Percentiles rank a stretch among this genome's conserved stretches.
Evolutionary conservation across 1,284 basidiomycete species (phyloP).

Genomic region (Microbotryum violaceum): DNA sequence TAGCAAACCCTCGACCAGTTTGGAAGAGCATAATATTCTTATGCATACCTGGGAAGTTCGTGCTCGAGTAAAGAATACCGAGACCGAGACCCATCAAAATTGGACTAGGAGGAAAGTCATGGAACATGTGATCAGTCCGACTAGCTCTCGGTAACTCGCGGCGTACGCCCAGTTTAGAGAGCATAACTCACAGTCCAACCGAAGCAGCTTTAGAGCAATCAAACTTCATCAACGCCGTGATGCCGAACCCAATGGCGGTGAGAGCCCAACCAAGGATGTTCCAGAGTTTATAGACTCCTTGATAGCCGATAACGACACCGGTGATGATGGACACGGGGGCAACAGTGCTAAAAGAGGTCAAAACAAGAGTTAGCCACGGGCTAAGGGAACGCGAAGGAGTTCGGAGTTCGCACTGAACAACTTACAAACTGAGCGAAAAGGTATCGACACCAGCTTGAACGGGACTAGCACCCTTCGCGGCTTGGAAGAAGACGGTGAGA

Average conservation of each 20-base stretch:
- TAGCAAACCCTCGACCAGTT: too few relatives aligned
- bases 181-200: conserved; percentile 8
- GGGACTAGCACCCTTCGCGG: conserved; percentile 23
- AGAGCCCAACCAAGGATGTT: conserved; percentile 37
- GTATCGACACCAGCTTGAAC: conserved; percentile 35
- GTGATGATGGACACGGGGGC: conserved; percentile 30
- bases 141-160: too few relatives aligned
- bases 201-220: conserved; percentile 37
- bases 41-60: conserved; percentile 37
- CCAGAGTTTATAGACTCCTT: conserved; percentile 37
- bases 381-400: background rate
- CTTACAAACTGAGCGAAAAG: conserved; percentile 27
- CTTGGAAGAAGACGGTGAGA: conserved; percentile 32
- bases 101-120: background rate
- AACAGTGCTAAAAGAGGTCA: conserved; percentile 8
- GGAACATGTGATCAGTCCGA: too few relatives aligned
- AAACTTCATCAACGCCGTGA: conserved; percentile 41
- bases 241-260: conserved; percentile 31
- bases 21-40: too few relatives aligned
- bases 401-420: background rate
- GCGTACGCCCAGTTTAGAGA: too few relatives aligned
- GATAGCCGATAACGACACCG: conserved; percentile 32
- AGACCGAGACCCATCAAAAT: conserved; percentile 18
- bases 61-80: conserved; percentile 26
- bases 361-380: background rate